Base-by-base conservation (phyloP, 257 asterid genomes). In the Dorcoceras hygrometricum region DNA sequence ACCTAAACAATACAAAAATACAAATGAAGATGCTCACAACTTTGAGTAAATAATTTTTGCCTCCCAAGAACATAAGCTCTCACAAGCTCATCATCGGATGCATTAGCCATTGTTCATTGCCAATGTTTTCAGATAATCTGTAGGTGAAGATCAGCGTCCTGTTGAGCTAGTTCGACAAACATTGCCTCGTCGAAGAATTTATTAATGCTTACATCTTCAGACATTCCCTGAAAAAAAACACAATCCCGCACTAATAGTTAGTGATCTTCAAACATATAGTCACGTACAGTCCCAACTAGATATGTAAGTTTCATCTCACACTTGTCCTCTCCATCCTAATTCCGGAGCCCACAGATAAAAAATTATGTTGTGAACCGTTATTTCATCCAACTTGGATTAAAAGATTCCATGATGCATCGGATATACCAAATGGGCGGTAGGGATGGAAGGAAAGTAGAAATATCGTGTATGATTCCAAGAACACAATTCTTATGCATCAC, bases 181-280 rank as follows among this genome's bases (percentile, higher is more conserved):
- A 92, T 92, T 11, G 96, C 97, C 77, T 92, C 98, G 3, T 92
- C 98, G 14, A 92, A 92, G 79, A 89, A 92, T 74, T 92, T 92
- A 71, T 87, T 89, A 64, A 89, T 89, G 84, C 90, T 84, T 32
- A 89, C 98, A 58, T 89, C 98, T 72, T 92, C 98, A 0, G 97
- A 89, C 97, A 92, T 92, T 62, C 98, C 97, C 98, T 92, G 85
- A 51, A 34, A 77, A 63, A 67, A 16, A 46, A 14, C 67, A 27
- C 67, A 27, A 65, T 18, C 9, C 16, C 28, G 29, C 58, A 65
- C 6, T 26, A 14, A 29, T 7, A 63, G 16, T 68, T 32, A 65
- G 18, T 23, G 22, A 71, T 22, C 60, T 48, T 56, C 22, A 22
- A 62, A 32, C 23, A 22, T 8, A 23, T 6, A 36, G 7, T 23